Evolutionary conservation across 2,329 filamentous ascomycete genomes (phyloP), one percentile per base, ranked within the genome.

Genomic region (Ceratocystis papillata): DNA sequence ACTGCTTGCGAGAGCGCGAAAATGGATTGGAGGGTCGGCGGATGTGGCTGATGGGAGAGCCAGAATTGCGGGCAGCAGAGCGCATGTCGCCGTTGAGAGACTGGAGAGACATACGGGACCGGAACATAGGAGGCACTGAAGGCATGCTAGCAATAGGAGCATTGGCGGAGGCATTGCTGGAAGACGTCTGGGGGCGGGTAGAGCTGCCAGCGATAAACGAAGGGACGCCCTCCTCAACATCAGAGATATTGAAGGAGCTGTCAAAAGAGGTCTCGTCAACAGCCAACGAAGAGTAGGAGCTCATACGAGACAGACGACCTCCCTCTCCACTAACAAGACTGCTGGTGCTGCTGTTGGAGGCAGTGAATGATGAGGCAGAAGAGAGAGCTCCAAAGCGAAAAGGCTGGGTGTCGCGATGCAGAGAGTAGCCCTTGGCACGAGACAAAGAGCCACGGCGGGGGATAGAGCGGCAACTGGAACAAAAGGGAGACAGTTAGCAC

Each of bases 1-100:
- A 93, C 74, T 94, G 89, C 73, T 96, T 96, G 70, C 92, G 84
- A 57, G 89, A 89, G 69, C 90, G 85, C 71, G 85, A 79, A 70
- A 88, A 83, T 66, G 83, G 88, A 74, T 86, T 91, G 62, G 83
- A 87, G 68, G 79, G 81, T 70, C 92, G 90, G 69, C 91, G 86
- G 66, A 86, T 77, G 70, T 93, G 87, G 67, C 81, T 81, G 69
- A 88, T 82, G 44, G 92, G 91, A 15, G 91, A 96, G 48, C 87
- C 90, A 17, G 57, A 67, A 44, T 65, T 68, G 12, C 66, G 66
- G 20, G 63, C 62, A 28, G 44, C 53, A 45, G 64, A 62, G n/a
- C 63, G 57, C 1, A 64, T 25, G 28, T 65, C 62, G 25, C 46
- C 61, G 41, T 44, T 64, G 30, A 68, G 67, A 28, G 64, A 62